Conservation (phyloP, 192 early-diverging fungal species). For the Entophlyctis luteolus region DNA sequence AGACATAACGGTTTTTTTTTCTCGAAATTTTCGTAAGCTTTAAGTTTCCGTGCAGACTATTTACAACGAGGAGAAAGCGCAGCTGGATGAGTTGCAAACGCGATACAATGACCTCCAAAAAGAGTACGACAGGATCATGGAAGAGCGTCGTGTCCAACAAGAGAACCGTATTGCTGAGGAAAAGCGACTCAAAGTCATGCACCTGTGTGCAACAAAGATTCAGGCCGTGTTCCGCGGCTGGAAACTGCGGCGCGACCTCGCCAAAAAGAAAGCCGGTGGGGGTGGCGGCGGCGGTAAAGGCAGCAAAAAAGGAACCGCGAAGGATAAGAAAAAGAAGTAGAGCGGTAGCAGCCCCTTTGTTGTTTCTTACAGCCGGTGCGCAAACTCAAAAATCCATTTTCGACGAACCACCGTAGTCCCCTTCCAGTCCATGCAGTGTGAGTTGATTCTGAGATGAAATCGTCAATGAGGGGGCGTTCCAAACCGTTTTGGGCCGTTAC, state of each 20-base stretch:
- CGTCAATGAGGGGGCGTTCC: not conserved
- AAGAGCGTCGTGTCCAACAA: constrained; percentile 41
- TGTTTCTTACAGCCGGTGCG: no score
- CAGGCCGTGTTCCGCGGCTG: constrained; percentile 48
- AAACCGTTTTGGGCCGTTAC: constrained; percentile 23
- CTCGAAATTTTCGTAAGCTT: not conserved
- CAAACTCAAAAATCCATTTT: constrained; percentile 15
- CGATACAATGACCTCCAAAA: constrained; percentile 42
- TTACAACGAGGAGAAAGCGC: constrained; percentile 52
- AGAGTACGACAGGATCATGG: constrained; percentile 50
- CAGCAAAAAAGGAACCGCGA: constrained; percentile 13
- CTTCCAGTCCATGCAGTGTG: constrained; percentile 41
- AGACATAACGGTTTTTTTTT: constrained; percentile 46
- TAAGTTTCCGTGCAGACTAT: constrained; percentile 30
- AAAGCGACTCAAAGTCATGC: constrained; percentile 18
- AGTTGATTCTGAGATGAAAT: constrained; percentile 38
- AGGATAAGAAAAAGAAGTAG: constrained; percentile 1
- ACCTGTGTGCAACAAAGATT: constrained; percentile 37
- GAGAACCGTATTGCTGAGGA: constrained; percentile 49
- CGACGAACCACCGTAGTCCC: constrained; percentile 4
- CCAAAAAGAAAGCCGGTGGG: constrained; percentile 37
- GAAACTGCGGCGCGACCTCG: constrained; percentile 40
- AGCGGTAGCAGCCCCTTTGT: no score
- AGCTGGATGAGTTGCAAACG: constrained; percentile 51
- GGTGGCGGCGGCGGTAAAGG: constrained; percentile 16